A percentile compares a stretch with the other conserved stretches of the same genome.
Evolutionary conservation across 2,329 filamentous ascomycete genomes (phyloP).

Genomic region (Bipolaris cookei): DNA sequence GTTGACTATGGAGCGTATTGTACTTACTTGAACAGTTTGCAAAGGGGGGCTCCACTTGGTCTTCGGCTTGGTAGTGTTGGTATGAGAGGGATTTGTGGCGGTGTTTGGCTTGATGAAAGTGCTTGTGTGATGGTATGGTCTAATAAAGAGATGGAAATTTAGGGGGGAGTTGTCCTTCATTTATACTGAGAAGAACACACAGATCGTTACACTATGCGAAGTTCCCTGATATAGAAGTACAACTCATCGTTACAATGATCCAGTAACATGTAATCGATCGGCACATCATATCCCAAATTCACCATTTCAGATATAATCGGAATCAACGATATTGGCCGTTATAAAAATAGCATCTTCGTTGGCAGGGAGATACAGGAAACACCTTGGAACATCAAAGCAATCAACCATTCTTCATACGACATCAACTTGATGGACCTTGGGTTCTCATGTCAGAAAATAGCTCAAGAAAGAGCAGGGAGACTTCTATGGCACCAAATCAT

Average conservation of each 20-base stretch:
- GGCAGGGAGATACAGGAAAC: no score
- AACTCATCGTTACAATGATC: not conserved
- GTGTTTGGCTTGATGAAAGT: not conserved
- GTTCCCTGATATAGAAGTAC: not conserved
- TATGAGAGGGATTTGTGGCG: not conserved
- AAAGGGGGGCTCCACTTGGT: conserved; percentile 1
- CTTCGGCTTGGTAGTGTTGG: not conserved
- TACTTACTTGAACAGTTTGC: conserved; percentile 4
- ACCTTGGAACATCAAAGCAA: no score
- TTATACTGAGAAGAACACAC: not conserved
- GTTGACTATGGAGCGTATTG: not conserved
- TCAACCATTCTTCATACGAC: no score
- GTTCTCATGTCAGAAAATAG: no score
- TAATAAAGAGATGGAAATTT: not conserved
- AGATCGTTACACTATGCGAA: not conserved
- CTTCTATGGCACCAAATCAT: no score
- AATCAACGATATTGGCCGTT: no score
- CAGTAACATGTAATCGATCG: not conserved
- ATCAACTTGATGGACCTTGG: no score
- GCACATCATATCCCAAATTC: no score
- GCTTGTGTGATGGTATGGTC: not conserved
- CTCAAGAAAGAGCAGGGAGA: no score
- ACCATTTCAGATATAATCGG: no score
- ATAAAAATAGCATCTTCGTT: no score
- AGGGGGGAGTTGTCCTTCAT: not conserved